Conservation (phyloP, 2,329 filamentous ascomycete species). For the Colletotrichum sublineola region DNA sequence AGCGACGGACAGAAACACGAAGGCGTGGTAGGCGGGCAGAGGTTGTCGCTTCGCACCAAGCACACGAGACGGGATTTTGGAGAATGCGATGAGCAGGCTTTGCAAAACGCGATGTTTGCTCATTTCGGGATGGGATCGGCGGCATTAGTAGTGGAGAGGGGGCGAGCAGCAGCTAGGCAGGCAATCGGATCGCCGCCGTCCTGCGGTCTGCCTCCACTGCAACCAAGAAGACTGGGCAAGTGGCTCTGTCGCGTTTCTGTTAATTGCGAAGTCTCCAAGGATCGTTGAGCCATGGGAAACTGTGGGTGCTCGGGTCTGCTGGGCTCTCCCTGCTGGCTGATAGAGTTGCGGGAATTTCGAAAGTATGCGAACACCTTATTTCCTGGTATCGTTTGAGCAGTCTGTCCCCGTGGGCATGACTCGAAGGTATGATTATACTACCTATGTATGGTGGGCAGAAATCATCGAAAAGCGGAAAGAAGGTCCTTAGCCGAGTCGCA, state of each 20-base stretch:
- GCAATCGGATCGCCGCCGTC: constrained; percentile 33
- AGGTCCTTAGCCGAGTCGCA: neutral
- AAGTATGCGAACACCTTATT: constrained; percentile 6
- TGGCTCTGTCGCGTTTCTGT: neutral
- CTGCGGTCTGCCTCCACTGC: constrained; percentile 2
- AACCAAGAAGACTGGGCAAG: neutral
- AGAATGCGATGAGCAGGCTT: constrained; percentile 33
- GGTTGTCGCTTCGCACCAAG: neutral
- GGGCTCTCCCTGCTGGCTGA: constrained; percentile 20
- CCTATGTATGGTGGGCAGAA: neutral
- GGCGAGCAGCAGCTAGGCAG: constrained; percentile 8
- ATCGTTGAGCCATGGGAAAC: neutral
- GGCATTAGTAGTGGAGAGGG: neutral
- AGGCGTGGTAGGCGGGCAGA: neutral
- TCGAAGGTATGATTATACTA: no score
- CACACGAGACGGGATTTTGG: constrained; percentile 25
- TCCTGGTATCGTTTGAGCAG: neutral
- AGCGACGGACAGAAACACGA: neutral
- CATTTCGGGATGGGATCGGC: constrained; percentile 32
- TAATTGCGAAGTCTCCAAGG: neutral
- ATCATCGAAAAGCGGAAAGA: neutral
- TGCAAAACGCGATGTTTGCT: constrained; percentile 32
- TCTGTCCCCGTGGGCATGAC: neutral
- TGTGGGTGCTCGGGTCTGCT: neutral
- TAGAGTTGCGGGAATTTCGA: constrained; percentile 37